Percentiles rank a stretch among this genome's conserved stretches.
phyloP scores from a whole-genome alignment of 441 rosid genomes.

The Viola pubescens region DNA sequence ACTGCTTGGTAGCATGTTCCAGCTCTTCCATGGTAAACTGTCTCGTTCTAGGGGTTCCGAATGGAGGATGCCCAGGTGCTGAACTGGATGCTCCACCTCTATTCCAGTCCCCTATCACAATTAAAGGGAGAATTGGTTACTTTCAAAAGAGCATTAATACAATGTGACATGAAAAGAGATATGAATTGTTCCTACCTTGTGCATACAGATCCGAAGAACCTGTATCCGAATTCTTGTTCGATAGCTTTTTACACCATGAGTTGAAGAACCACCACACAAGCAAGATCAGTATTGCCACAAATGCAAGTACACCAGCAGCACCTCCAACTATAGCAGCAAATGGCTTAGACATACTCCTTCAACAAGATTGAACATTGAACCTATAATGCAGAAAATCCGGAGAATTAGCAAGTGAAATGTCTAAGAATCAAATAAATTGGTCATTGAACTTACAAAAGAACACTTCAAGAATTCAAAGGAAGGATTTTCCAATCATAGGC shows the following conservation, averaged over 20 bases:
- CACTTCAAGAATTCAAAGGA: neutral
- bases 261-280: conserved; percentile 45
- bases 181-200: conserved; percentile 28
- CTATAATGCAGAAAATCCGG: conserved; percentile 19
- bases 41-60: conserved; percentile 25
- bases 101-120: conserved; percentile 32
- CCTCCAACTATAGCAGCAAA: conserved; percentile 27
- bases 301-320: conserved; percentile 30
- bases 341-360: conserved; percentile 32
- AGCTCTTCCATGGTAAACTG: conserved; percentile 48
- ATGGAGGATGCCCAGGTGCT: conserved; percentile 19
- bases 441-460: neutral
- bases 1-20: conserved; percentile 48
- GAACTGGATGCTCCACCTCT: conserved; percentile 33
- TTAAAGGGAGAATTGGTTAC: conserved; percentile 14
- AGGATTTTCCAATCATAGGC: neutral
- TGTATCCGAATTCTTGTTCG: conserved; percentile 35
- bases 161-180: neutral
- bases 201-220: conserved; percentile 47
- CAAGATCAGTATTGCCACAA: conserved; percentile 20
- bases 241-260: conserved; percentile 21
- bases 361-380: conserved; percentile 30
- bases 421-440: neutral
- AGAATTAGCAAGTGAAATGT: conserved; percentile 4
- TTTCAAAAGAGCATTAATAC: neutral